These are phyloP conservation scores for Argentina anserina DNA, from an alignment of 306 rosid species.

Conservation along the genomic window DNA sequence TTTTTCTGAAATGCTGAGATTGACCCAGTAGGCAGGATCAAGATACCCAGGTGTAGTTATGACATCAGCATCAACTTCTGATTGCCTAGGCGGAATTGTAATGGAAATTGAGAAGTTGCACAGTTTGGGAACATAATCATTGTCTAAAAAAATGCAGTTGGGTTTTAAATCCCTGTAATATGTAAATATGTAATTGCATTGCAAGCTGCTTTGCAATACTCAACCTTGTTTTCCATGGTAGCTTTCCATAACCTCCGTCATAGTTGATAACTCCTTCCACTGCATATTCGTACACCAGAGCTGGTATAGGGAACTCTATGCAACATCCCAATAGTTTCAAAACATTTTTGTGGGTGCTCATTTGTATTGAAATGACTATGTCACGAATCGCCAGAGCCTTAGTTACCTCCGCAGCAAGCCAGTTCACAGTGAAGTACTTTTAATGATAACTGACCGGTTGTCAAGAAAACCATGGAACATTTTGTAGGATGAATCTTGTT, in stretches of 20 bases:
- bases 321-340: neutral
- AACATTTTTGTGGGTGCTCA: neutral
- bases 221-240: neutral
- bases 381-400: neutral
- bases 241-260: neutral
- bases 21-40: neutral
- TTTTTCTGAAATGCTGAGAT: neutral
- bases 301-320: slow-evolving; percentile 2
- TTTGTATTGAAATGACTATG: neutral
- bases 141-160: neutral
- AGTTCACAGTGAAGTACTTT: neutral
- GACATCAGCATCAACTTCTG: neutral
- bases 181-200: neutral
- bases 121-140: neutral
- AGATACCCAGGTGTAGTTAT: neutral
- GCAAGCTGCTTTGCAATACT: neutral
- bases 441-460: neutral
- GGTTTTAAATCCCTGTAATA: neutral
- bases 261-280: neutral
- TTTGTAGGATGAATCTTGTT: neutral
- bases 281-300: neutral
- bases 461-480: neutral
- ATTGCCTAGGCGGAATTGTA: neutral
- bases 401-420: neutral
- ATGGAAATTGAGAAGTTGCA: neutral